A percentile compares a stretch with the other conserved stretches of the same genome.
Conservation (phyloP, 1,284 basidiomycete genomes). For the Mycena citricolor region DNA sequence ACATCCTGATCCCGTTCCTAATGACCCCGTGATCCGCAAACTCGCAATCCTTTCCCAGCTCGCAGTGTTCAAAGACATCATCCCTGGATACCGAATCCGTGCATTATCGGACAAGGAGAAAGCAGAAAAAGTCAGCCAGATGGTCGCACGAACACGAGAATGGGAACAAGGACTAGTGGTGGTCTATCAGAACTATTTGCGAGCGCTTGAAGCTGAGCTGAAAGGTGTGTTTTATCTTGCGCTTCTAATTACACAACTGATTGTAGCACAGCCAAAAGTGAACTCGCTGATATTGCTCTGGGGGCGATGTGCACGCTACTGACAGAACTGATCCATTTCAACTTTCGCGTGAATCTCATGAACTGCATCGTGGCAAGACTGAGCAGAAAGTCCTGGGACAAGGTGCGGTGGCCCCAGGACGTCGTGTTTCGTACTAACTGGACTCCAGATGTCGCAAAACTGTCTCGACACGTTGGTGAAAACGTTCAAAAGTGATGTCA, state of each 20-base stretch:
- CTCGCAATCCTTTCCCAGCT: conserved; percentile 89
- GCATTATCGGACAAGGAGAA: conserved; percentile 88
- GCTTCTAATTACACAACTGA: conserved; percentile 20
- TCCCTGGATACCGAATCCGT: conserved; percentile 90
- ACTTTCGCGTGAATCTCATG: conserved; percentile 94
- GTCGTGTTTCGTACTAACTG: conserved; percentile 7
- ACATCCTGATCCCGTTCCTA: conserved; percentile 65
- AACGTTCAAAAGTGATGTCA: conserved; percentile 80
- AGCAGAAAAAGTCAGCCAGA: conserved; percentile 91
- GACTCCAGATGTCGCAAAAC: conserved; percentile 66
- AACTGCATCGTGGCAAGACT: conserved; percentile 82
- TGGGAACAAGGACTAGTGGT: conserved; percentile 95
- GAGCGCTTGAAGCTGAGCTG: conserved; percentile 81
- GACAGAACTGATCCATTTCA: conserved; percentile 90
- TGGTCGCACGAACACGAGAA: conserved; percentile 87
- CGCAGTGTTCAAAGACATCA: conserved; percentile 93
- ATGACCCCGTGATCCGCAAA: conserved; percentile 84
- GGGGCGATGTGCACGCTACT: conserved; percentile 88
- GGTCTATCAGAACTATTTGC: conserved; percentile 89
- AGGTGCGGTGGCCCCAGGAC: conserved; percentile 46
- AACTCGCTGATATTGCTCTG: conserved; percentile 72
- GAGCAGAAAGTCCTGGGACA: conserved; percentile 86
- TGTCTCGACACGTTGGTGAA: conserved; percentile 80
- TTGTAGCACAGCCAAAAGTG: conserved; percentile 58
- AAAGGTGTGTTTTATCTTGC: conserved; percentile 63